These are phyloP conservation scores for Akebia trifoliata DNA, from an alignment of 164 flowering plant genomes.

Conservation along the genomic window DNA sequence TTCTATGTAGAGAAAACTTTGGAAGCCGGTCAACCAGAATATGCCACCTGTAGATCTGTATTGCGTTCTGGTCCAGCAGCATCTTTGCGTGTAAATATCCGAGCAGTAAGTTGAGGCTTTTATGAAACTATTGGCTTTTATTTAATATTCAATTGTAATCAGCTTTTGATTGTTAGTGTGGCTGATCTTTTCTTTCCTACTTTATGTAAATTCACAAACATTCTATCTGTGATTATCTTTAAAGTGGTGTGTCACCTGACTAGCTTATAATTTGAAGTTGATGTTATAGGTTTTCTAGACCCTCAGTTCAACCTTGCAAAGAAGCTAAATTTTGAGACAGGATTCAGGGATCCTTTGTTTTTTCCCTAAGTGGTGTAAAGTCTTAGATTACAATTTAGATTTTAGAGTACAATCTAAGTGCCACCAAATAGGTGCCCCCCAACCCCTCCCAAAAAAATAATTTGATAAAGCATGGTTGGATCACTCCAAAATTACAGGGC, in stretches of 20 bases:
- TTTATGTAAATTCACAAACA: too few relatives aligned
- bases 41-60: slow-evolving; percentile 53
- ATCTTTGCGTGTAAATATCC: slow-evolving; percentile 84
- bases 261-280: neutral
- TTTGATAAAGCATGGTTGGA: too few relatives aligned
- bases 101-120: slow-evolving; percentile 64
- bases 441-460: too few relatives aligned
- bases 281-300: neutral
- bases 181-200: neutral
- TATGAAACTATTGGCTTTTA: neutral
- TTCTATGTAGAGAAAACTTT: slow-evolving; percentile 51
- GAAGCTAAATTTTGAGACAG: too few relatives aligned
- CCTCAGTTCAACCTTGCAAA: too few relatives aligned
- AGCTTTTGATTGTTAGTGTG: neutral
- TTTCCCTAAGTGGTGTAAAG: too few relatives aligned
- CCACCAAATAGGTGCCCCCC: too few relatives aligned
- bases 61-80: slow-evolving; percentile 92
- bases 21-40: slow-evolving; percentile 64
- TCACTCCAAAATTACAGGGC: too few relatives aligned
- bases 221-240: neutral
- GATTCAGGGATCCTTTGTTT: too few relatives aligned
- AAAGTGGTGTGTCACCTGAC: neutral
- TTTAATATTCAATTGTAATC: neutral
- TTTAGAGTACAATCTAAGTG: too few relatives aligned
- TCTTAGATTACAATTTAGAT: too few relatives aligned